Evolutionary conservation across 148 eudicot genomes (phyloP).

Genomic region (Vaccinium darrowii): DNA sequence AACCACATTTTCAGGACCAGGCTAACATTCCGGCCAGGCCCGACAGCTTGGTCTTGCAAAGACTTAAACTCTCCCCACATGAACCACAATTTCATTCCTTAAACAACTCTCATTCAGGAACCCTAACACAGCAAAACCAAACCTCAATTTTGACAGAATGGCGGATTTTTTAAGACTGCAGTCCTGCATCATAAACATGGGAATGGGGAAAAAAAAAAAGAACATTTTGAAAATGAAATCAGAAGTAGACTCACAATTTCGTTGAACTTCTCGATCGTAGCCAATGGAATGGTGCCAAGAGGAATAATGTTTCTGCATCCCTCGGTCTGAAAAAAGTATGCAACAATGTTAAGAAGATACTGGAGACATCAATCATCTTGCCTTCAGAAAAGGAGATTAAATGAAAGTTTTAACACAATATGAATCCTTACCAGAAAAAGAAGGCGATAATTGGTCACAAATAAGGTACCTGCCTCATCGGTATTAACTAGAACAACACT

Average conservation of each 20-base stretch:
- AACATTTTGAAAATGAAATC: neutral
- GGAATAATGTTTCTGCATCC: constrained; percentile 73
- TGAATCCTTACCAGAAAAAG: constrained; percentile 75
- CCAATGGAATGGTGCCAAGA: constrained; percentile 87
- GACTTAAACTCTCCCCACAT: neutral
- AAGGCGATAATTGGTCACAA: constrained; percentile 83
- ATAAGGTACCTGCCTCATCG: constrained; percentile 87
- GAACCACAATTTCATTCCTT: neutral
- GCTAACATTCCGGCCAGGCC: neutral
- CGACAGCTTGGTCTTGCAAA: neutral
- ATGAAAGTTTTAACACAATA: neutral
- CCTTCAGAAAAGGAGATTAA: neutral
- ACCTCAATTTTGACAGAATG: neutral
- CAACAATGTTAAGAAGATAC: constrained; percentile 12
- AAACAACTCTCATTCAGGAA: neutral
- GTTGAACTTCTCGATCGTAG: constrained; percentile 83
- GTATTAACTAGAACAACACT: constrained; percentile 92
- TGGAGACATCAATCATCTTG: neutral
- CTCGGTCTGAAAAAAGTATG: constrained; percentile 60
- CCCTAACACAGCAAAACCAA: neutral
- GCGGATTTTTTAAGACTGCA: neutral
- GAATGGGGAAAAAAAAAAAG: neutral
- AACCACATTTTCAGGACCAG: constrained; percentile 3
- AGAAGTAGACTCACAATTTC: constrained; percentile 58
- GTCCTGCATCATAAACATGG: neutral